These are phyloP conservation scores for Globisporangium solare DNA, from an alignment of 352 stramenopile genomes.

Conservation along the genomic window DNA sequence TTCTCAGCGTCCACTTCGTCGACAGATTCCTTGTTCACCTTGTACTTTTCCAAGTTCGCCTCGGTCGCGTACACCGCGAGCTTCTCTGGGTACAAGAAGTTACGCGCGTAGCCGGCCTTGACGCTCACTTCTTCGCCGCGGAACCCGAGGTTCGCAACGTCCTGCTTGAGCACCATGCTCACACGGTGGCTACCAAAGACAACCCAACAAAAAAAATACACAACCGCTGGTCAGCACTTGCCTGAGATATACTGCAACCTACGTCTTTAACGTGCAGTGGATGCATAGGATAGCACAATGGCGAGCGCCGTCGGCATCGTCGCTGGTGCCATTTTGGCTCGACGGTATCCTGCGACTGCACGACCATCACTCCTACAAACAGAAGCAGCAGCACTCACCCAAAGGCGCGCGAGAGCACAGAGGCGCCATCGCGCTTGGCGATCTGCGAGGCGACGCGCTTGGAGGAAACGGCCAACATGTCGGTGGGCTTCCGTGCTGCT, in stretches of 20 bases:
- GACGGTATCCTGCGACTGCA: neutral
- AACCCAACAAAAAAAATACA: neutral
- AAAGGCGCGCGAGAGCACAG: slow-evolving; percentile 50
- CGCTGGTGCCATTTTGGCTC: too few species aligned
- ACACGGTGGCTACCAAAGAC: slow-evolving; percentile 58
- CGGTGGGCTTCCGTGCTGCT: neutral
- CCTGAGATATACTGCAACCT: too few species aligned
- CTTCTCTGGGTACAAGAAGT: slow-evolving; percentile 93
- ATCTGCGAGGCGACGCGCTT: slow-evolving; percentile 11
- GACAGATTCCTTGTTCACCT: slow-evolving; percentile 44
- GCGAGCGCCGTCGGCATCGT: too few species aligned
- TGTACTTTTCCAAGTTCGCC: slow-evolving; percentile 85
- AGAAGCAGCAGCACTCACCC: slow-evolving; percentile 32
- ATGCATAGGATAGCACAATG: too few species aligned
- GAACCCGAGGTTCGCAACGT: slow-evolving; percentile 82
- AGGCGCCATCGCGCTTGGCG: slow-evolving; percentile 35
- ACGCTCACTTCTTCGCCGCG: slow-evolving; percentile 90
- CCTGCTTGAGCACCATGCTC: slow-evolving; percentile 83
- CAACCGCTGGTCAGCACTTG: neutral
- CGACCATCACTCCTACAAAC: neutral
- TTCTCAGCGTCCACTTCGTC: slow-evolving; percentile 17
- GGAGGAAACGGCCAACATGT: slow-evolving; percentile 12
- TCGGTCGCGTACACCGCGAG: slow-evolving; percentile 92
- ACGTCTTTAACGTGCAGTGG: too few species aligned
- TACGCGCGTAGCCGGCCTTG: slow-evolving; percentile 92